phyloP scores from a whole-genome alignment of 768 basidiomycete genomes.

The Rickenella mellea region DNA sequence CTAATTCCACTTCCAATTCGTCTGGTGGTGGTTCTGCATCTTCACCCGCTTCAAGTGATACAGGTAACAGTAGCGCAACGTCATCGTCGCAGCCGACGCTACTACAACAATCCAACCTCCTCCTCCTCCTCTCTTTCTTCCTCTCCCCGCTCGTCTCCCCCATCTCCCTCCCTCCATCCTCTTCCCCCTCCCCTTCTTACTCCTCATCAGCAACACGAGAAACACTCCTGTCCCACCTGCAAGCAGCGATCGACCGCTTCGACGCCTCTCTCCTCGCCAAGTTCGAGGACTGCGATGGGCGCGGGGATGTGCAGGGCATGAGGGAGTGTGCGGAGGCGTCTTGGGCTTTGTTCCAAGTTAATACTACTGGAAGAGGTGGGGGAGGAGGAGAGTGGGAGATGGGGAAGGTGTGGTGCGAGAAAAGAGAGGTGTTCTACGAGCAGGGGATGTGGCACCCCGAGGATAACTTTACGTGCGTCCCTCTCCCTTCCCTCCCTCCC shows the following conservation, averaged over 20 bases:
- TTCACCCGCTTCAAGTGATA: too few species aligned
- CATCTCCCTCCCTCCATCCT: conserved; percentile 38
- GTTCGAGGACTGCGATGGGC: conserved; percentile 81
- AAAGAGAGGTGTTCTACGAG: conserved; percentile 89
- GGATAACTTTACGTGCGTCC: conserved; percentile 69
- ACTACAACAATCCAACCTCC: conserved; percentile 22
- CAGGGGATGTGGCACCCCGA: conserved; percentile 69
- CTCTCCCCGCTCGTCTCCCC: conserved; percentile 26
- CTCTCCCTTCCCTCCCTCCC: neutral
- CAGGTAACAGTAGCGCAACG: too few species aligned
- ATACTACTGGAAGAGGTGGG: conserved; percentile 18
- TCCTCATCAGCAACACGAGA: conserved; percentile 57
- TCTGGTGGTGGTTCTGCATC: too few species aligned
- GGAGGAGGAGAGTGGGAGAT: conserved; percentile 71
- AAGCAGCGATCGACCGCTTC: conserved; percentile 79
- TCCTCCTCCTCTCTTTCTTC: conserved; percentile 28
- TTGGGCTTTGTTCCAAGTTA: conserved; percentile 67
- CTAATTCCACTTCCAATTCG: too few species aligned
- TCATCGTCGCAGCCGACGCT: conserved; percentile 19
- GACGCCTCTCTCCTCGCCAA: conserved; percentile 78
- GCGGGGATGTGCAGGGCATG: conserved; percentile 69
- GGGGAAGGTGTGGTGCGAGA: conserved; percentile 93
- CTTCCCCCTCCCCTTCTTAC: conserved; percentile 63
- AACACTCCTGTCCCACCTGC: conserved; percentile 51
- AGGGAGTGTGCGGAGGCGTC: conserved; percentile 70